Evolutionary conservation across 163 green algal genomes (phyloP), one percentile per base, ranked within the genome.

Genomic region (Chlorella variabilis): DNA sequence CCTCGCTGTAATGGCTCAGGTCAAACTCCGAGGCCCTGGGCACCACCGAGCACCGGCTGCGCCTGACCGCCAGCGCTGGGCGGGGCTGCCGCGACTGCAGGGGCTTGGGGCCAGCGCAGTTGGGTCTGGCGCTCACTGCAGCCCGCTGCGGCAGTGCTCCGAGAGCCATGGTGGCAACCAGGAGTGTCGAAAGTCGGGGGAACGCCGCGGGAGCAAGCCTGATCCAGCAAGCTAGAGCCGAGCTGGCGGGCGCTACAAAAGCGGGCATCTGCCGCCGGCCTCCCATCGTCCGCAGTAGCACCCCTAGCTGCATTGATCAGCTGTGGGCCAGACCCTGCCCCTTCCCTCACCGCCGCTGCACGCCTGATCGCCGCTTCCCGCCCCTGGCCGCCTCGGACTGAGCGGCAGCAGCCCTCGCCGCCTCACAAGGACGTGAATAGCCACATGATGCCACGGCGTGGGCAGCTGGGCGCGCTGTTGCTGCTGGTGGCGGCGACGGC

Each of bases 1-100:
- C 82, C 39, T 87, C 82, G 8, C 69, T 27, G 39, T 83, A 83
- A 0, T 67, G 3, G 4, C 13, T 42, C n/a, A 87, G 36, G 33
- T 80, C 41, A 65, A 83, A 83, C 1, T 83, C 77, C 1, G 62
- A 58, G 8, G 48, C 42, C 27, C 29, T 23, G 7, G 33, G 5
- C 38, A 65, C 36, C 58, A 73, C 59, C 38, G 29, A n/a, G 34
- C 54, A 11, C 70, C 70, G 9, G 59, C 18, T 54, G 45, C 45
- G 45, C 45, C 45, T 54, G 11, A 23, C 45, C 45, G 15, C 11
- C 45, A 54, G 45, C 45, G 54, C 13, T 25, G 54, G 54, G 54
- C 54, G 29, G 27, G 59, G 66, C 66, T 38, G 59, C 4, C n/a
- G 18, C 20, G 18, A 4, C n/a, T 67, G 59, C 5, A 17, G 18